Evolutionary conservation across 148 eudicot genomes (phyloP).

Genomic region (Vaccinium darrowii): DNA sequence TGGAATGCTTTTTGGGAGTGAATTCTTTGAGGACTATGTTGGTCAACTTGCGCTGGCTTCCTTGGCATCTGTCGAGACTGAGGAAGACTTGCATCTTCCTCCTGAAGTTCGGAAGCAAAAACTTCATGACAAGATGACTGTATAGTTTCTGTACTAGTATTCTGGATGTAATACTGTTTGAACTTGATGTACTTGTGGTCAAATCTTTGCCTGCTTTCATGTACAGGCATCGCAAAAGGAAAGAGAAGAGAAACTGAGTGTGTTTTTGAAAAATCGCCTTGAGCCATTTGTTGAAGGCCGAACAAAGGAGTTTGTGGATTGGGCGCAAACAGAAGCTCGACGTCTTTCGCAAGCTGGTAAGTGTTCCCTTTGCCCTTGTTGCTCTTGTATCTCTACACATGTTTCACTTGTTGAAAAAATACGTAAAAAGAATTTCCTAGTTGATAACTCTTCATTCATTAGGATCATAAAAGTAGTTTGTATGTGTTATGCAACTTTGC

Average conservation of each 20-base stretch:
- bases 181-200: slow-evolving; percentile 2
- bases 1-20: slow-evolving; percentile 95
- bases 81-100: slow-evolving; percentile 54
- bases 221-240: slow-evolving; percentile 67
- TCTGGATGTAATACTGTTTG: not conserved
- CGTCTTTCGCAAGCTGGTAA: slow-evolving; percentile 86
- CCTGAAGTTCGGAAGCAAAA: slow-evolving; percentile 64
- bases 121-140: slow-evolving; percentile 80
- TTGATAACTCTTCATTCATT: not conserved
- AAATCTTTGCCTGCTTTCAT: slow-evolving; percentile 11
- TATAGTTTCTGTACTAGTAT: slow-evolving; percentile 21
- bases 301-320: slow-evolving; percentile 63
- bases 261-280: slow-evolving; percentile 58
- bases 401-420: not conserved
- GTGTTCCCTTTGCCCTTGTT: not conserved
- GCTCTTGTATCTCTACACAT: not conserved
- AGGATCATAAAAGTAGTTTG: slow-evolving; percentile 9
- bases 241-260: slow-evolving; percentile 75
- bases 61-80: slow-evolving; percentile 55
- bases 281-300: slow-evolving; percentile 73
- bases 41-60: slow-evolving; percentile 85
- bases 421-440: not conserved
- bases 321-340: slow-evolving; percentile 76
- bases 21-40: slow-evolving; percentile 78
- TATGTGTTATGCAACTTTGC: not conserved